A percentile compares a stretch with the other conserved stretches of the same genome.
These are phyloP conservation scores for Sclerotinia nivalis DNA, from an alignment of 2,329 filamentous ascomycete species.

Conservation along the genomic window DNA sequence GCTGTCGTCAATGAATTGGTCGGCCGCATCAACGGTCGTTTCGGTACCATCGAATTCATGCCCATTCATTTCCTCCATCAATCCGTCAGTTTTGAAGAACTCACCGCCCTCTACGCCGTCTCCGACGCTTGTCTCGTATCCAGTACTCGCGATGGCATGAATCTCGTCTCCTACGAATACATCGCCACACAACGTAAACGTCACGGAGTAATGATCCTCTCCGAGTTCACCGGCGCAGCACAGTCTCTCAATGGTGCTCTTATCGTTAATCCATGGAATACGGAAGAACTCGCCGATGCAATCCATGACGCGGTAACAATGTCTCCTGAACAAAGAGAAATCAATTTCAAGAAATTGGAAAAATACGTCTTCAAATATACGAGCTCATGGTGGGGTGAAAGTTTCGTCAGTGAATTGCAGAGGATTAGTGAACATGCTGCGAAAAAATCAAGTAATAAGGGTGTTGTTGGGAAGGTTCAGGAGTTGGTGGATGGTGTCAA, in stretches of 20 bases:
- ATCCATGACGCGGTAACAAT: slow-evolving; percentile 98
- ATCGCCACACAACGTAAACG: slow-evolving; percentile 90
- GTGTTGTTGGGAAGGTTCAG: slow-evolving; percentile 17
- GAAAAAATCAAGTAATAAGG: slow-evolving; percentile 37
- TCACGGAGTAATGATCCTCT: slow-evolving; percentile 91
- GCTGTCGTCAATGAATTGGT: slow-evolving; percentile 96
- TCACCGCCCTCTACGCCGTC: slow-evolving; percentile 89
- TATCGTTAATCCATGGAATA: slow-evolving; percentile 98
- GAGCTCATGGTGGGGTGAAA: slow-evolving; percentile 93
- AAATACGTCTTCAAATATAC: slow-evolving; percentile 98
- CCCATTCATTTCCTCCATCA: slow-evolving; percentile 99
- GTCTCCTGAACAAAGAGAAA: slow-evolving; percentile 80
- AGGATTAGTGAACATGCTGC: slow-evolving; percentile 40
- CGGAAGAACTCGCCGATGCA: slow-evolving; percentile 87
- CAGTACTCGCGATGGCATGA: slow-evolving; percentile 98
- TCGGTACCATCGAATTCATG: slow-evolving; percentile 97
- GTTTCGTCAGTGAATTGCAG: slow-evolving; percentile 80
- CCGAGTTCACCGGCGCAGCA: slow-evolving; percentile 93
- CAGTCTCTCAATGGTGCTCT: slow-evolving; percentile 91
- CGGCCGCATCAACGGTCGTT: slow-evolving; percentile 94
- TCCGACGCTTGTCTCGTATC: slow-evolving; percentile 91
- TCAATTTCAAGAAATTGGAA: slow-evolving; percentile 88
- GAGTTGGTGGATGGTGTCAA: slow-evolving; percentile 31
- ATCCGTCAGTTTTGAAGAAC: slow-evolving; percentile 90
- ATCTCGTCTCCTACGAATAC: slow-evolving; percentile 97